Base-by-base conservation (phyloP, 805 yeast species). In the Saitoella complicata region DNA sequence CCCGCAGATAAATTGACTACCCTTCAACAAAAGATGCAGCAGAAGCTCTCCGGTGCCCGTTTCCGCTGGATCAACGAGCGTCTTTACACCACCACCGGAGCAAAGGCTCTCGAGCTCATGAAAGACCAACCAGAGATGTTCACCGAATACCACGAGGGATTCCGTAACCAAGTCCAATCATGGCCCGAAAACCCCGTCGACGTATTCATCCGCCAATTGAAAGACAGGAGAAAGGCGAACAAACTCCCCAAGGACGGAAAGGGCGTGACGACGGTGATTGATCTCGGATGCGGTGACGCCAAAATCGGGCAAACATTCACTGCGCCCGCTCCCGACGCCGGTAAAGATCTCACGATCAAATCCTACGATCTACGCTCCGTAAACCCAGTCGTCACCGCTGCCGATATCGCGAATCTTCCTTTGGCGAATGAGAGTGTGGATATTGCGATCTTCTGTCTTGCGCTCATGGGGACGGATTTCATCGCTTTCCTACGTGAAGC, bases 141-240 rank as follows among this genome's bases (percentile, higher is more conserved):
- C 60, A 91, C 84, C 52, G 97, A 88, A 58, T 91, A 91, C 55
- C 98, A 93, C 58, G 80, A 77, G 46, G 99, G 99, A 0, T 91
- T 91, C 69, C 71, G 94, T 54, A 79, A 87, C 9, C 99, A 91
- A 61, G 97, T 91, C 11, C 86, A 82, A 56, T 71, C 85, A 13
- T 91, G 99, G 99, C 98, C 99, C 2, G 95, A 88, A 63, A 91
- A 91, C 56, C 99, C 99, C 1, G 95, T 91, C n/a, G 80, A 86
- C 62, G 80, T 80, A 2, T 82, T 86, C 63, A 87, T 84, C 1
- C 67, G 73, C 7, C 83, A 80, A 55, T 70, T 91, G 45, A 73
- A 73, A 48, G 45, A 38, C 13, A 30, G 40, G 31, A 31, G 46
- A 12, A 45, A 44, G 36, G 29, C 49, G 6, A 54, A 47, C 31